These are phyloP conservation scores for Marchantia polymorpha DNA, from an alignment of 225 moss, liverwort and hornwort genomes.

Conservation along the genomic window DNA sequence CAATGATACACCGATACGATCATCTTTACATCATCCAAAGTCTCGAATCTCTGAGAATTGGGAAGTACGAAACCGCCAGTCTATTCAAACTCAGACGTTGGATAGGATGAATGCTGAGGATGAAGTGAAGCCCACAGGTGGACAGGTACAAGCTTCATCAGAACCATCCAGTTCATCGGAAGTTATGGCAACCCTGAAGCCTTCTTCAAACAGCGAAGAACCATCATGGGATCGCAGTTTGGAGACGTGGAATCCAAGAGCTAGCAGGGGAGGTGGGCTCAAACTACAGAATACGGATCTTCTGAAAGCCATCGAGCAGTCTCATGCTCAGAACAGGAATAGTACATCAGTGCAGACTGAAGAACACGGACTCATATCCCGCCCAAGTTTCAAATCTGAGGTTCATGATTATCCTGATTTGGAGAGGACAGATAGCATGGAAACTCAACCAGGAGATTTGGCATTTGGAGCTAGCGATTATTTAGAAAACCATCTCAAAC, in stretches of 20 bases:
- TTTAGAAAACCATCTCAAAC: not conserved
- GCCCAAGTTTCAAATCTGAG: not conserved
- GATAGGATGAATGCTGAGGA: not conserved
- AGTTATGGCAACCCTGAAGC: not conserved
- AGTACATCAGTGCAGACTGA: not conserved
- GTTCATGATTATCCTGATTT: not conserved
- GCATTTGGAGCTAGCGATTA: not conserved
- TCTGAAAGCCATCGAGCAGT: not conserved
- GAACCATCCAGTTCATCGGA: not conserved
- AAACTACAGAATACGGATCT: too few species aligned
- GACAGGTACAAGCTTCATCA: not conserved
- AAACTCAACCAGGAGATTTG: not conserved
- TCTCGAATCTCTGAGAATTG: not conserved
- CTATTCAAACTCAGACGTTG: conserved; percentile 14
- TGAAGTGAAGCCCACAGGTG: not conserved
- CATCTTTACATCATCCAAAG: not conserved
- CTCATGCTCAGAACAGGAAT: not conserved
- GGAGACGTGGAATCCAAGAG: conserved; percentile 8
- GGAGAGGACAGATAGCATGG: not conserved
- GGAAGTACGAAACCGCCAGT: not conserved
- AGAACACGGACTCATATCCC: not conserved
- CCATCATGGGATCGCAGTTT: conserved; percentile 4
- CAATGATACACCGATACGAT: not conserved
- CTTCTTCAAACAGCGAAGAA: not conserved
- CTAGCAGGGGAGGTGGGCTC: conserved; percentile 5